Conservation (phyloP, 192 early-diverging fungal species). For the Backusella psychrophila region DNA sequence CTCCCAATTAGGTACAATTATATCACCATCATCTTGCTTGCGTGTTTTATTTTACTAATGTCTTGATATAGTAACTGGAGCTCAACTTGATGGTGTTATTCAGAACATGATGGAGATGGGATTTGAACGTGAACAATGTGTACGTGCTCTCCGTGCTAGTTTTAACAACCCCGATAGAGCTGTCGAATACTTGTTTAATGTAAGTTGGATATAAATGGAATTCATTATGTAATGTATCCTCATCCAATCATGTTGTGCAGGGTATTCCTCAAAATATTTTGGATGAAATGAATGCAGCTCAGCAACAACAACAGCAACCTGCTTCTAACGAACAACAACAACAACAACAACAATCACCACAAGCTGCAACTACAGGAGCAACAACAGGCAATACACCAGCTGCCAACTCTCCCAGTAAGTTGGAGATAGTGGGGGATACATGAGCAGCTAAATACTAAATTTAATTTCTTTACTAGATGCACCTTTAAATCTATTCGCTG, state of each 20-base stretch:
- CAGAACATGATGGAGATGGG: slow-evolving; percentile 95
- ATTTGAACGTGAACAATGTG: slow-evolving; percentile 82
- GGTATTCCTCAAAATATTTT: slow-evolving; percentile 76
- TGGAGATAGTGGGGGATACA: not conserved
- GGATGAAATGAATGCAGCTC: slow-evolving; percentile 32
- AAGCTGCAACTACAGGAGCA: not conserved
- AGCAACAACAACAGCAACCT: slow-evolving; percentile 4
- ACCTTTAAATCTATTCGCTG: slow-evolving; percentile 62
- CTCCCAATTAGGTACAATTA: slow-evolving; percentile 20
- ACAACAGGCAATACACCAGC: not conserved
- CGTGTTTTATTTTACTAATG: not conserved
- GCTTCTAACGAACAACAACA: slow-evolving; percentile 21
- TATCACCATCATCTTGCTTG: not conserved
- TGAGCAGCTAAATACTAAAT: too few species aligned
- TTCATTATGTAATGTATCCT: slow-evolving; percentile 4
- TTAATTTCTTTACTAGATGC: slow-evolving; percentile 11
- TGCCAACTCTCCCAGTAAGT: not conserved
- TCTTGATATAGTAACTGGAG: slow-evolving; percentile 62
- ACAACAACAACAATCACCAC: not conserved
- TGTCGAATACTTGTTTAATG: slow-evolving; percentile 91
- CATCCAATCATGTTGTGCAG: slow-evolving; percentile 34
- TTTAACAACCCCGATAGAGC: slow-evolving; percentile 98
- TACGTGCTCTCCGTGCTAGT: slow-evolving; percentile 90
- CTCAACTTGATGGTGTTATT: slow-evolving; percentile 78
- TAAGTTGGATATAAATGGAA: slow-evolving; percentile 33